These are phyloP conservation scores for Fusarium luffae DNA, from an alignment of 2,329 filamentous ascomycete species.

Conservation along the genomic window DNA sequence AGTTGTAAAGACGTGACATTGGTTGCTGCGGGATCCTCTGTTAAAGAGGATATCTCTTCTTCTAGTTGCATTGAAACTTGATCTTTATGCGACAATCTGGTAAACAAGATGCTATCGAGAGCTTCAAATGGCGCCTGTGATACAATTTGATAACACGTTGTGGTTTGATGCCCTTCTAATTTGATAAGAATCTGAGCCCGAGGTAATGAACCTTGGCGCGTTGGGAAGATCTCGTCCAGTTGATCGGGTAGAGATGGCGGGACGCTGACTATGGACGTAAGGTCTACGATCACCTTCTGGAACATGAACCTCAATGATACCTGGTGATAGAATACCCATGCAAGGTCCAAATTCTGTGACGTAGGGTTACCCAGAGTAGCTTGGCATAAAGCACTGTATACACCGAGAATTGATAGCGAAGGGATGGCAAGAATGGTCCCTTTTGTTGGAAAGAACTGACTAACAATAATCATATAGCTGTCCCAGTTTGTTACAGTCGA, in stretches of 20 bases:
- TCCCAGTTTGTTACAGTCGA: too few species aligned
- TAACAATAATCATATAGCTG: rapidly evolving
- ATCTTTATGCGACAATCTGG: rapidly evolving
- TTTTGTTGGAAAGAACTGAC: too few species aligned
- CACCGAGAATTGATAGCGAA: too few species aligned
- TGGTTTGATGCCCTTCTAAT: rapidly evolving
- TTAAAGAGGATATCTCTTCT: too few species aligned
- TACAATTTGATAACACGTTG: rapidly evolving
- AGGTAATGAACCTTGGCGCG: too few species aligned
- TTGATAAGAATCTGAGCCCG: rapidly evolving
- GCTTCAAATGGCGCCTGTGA: too few species aligned
- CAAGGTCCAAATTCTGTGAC: rapidly evolving
- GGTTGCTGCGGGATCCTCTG: rapidly evolving
- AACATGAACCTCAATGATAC: rapidly evolving
- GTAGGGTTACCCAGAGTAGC: rapidly evolving
- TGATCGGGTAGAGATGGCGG: rapidly evolving
- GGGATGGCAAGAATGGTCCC: too few species aligned
- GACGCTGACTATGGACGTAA: rapidly evolving
- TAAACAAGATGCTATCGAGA: too few species aligned
- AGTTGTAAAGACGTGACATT: rapidly evolving
- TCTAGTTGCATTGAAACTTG: rapidly evolving
- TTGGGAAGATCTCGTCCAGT: too few species aligned
- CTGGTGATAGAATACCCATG: too few species aligned
- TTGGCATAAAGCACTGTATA: rapidly evolving
- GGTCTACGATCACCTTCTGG: too few species aligned